phyloP scores from a whole-genome alignment of 192 early-diverging fungal genomes.

The Backusella sp. region DNA sequence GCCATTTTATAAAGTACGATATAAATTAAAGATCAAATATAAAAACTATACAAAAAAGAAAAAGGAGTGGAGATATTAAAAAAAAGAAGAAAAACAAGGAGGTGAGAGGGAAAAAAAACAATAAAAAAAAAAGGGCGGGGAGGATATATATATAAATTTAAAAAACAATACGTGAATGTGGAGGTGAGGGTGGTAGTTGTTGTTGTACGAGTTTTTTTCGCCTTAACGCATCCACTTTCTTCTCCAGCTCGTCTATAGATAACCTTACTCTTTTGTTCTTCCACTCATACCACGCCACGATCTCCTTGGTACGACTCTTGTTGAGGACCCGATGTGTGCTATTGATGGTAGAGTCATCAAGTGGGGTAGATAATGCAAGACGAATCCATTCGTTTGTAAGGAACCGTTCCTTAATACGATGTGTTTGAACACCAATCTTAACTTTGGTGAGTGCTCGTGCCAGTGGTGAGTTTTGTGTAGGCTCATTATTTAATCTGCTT shows the following conservation, averaged over 20 bases:
- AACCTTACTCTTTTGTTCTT: slow-evolving; percentile 20
- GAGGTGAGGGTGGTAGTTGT: not conserved
- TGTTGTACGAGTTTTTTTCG: slow-evolving; percentile 2
- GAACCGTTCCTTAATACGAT: slow-evolving; percentile 28
- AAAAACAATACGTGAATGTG: not conserved
- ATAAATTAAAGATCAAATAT: not conserved
- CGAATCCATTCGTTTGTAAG: slow-evolving; percentile 37
- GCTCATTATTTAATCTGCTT: not conserved
- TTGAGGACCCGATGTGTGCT: not conserved
- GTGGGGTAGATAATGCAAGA: slow-evolving; percentile 23
- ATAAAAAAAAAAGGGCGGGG: slow-evolving; percentile 1
- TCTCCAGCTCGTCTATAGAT: slow-evolving; percentile 21
- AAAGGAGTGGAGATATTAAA: not conserved
- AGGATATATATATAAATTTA: not conserved
- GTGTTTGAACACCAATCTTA: slow-evolving; percentile 26
- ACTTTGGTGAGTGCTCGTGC: slow-evolving; percentile 26
- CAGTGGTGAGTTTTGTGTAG: slow-evolving; percentile 16
- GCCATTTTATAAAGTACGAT: not conserved
- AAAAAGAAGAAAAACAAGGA: not conserved
- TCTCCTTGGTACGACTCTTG: slow-evolving; percentile 28
- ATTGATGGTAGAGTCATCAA: slow-evolving; percentile 25
- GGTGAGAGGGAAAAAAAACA: not conserved
- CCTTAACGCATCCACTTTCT: slow-evolving; percentile 28
- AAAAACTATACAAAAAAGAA: not conserved
- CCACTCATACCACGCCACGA: slow-evolving; percentile 37